phyloP scores from a whole-genome alignment of 768 basidiomycete species.

The Tulasnella calospora region DNA sequence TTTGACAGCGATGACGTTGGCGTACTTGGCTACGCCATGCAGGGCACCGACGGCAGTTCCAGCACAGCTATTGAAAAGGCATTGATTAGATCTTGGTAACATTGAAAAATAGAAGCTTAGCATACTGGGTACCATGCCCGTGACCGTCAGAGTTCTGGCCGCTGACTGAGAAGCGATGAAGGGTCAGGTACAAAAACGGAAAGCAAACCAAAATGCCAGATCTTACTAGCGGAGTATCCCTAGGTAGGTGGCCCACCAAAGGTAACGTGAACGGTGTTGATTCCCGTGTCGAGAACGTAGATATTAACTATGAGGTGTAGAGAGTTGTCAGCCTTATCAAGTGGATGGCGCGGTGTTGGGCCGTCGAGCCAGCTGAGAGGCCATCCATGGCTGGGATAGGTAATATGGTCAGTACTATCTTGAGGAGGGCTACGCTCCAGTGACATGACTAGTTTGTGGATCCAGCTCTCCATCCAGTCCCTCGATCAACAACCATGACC shows the following conservation, averaged over 20 bases:
- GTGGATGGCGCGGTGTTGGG: too few species aligned
- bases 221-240: slow-evolving; percentile 12
- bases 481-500: too few species aligned
- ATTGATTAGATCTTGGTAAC: too few species aligned
- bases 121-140: slow-evolving; percentile 26
- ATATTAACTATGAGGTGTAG: slow-evolving; percentile 31
- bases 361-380: too few species aligned
- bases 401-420: too few species aligned
- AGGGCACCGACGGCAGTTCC: slow-evolving; percentile 33
- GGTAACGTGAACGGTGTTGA: slow-evolving; percentile 18
- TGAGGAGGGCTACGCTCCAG: too few species aligned
- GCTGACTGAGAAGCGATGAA: not conserved
- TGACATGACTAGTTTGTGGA: too few species aligned
- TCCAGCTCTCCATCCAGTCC: too few species aligned
- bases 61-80: not conserved
- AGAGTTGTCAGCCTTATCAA: not conserved
- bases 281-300: slow-evolving; percentile 39
- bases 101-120: too few species aligned
- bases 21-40: slow-evolving; percentile 22
- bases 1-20: slow-evolving; percentile 27
- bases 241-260: slow-evolving; percentile 23
- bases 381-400: too few species aligned
- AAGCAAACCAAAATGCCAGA: not conserved
- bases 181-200: not conserved
- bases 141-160: slow-evolving; percentile 24